phyloP scores from a whole-genome alignment of 805 yeast species.

The Danielia reshetovae region DNA sequence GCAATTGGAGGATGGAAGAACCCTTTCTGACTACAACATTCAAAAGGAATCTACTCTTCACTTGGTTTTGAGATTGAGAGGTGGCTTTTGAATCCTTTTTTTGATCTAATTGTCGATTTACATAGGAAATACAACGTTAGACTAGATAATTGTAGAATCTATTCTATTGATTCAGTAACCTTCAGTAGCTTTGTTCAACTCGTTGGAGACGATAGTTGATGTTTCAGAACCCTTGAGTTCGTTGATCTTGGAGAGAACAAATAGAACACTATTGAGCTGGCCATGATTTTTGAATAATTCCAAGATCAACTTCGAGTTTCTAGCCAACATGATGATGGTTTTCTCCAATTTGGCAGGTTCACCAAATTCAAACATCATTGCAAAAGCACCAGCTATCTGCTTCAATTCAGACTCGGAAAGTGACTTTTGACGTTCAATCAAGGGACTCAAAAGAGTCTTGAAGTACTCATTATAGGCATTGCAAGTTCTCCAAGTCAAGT shows the following conservation, averaged over 20 bases:
- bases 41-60: slow-evolving; percentile 96
- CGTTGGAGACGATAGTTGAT: slow-evolving; percentile 18
- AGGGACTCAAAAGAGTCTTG: slow-evolving; percentile 5
- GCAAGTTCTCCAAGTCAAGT: slow-evolving; percentile 62
- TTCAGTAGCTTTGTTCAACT: slow-evolving; percentile 7
- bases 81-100: slow-evolving; percentile 58
- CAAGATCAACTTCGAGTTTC: slow-evolving; percentile 24
- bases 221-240: slow-evolving; percentile 15
- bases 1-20: slow-evolving; percentile 95
- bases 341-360: slow-evolving; percentile 19
- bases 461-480: slow-evolving; percentile 42
- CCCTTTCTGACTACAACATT: slow-evolving; percentile 95
- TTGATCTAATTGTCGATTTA: slow-evolving; percentile 1
- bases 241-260: slow-evolving; percentile 13
- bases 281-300: slow-evolving; percentile 14
- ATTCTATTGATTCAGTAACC: background rate
- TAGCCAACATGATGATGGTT: slow-evolving; percentile 38
- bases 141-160: too few species aligned
- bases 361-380: slow-evolving; percentile 17
- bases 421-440: background rate
- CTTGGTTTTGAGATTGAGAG: slow-evolving; percentile 96
- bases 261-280: slow-evolving; percentile 9
- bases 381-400: slow-evolving; percentile 5
- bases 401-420: slow-evolving; percentile 1
- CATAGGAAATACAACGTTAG: background rate